Percentiles rank a stretch among this genome's conserved stretches.
These are phyloP conservation scores for Hortaea werneckii DNA, from an alignment of 2,329 filamentous ascomycete genomes.

Conservation along the genomic window DNA sequence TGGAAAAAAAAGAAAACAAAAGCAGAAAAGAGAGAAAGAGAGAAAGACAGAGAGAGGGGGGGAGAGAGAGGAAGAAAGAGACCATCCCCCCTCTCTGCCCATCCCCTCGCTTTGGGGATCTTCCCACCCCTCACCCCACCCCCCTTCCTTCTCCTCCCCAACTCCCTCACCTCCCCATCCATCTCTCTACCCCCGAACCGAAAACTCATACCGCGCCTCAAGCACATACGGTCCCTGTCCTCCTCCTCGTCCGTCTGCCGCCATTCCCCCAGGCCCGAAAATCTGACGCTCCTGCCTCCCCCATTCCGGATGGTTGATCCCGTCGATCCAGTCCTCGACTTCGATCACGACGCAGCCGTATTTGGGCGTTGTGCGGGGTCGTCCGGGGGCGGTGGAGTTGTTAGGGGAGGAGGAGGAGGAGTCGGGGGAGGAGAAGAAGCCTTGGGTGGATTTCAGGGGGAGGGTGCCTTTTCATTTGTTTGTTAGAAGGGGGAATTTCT, in stretches of 20 bases:
- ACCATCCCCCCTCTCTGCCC: no score
- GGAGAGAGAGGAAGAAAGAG: no score
- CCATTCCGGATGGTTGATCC: slow-evolving; percentile 89
- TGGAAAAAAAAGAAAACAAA: no score
- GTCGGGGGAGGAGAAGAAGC: slow-evolving; percentile 35
- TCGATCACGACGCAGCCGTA: slow-evolving; percentile 85
- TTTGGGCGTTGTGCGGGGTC: slow-evolving; percentile 55
- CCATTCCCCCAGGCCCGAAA: slow-evolving; percentile 35
- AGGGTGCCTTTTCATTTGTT: no score
- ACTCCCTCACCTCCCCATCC: slow-evolving; percentile 1
- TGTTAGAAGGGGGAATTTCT: no score
- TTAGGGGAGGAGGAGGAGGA: no score
- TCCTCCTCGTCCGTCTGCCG: no score
- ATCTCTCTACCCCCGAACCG: background rate
- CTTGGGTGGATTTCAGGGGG: slow-evolving; percentile 61
- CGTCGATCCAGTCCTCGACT: slow-evolving; percentile 87
- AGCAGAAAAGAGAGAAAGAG: no score
- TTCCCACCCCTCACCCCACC: no score
- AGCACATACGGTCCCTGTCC: slow-evolving; percentile 28
- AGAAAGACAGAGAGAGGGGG: no score
- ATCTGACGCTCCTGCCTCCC: slow-evolving; percentile 46
- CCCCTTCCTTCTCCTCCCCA: no score
- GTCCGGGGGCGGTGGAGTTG: slow-evolving; percentile 16
- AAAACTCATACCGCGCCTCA: slow-evolving; percentile 34
- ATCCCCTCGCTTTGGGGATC: no score